phyloP scores from a whole-genome alignment of 2,329 filamentous ascomycete species.

The Catunica adiposa region DNA sequence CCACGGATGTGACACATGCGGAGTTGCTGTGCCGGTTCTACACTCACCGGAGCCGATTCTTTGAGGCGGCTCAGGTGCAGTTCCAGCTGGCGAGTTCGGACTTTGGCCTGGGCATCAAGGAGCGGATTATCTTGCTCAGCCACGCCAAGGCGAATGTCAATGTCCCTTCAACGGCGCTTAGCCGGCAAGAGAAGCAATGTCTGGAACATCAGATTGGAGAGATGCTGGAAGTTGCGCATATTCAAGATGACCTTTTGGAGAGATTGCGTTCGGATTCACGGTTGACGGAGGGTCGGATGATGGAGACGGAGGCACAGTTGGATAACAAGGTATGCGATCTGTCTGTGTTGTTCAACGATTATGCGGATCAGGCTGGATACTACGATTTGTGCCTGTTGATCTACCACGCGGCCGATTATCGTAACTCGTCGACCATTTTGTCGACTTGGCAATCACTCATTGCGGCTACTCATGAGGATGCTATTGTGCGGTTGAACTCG shows the following conservation, averaged over 20 bases:
- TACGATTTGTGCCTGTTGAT: constrained; percentile 87
- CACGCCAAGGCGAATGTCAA: constrained; percentile 85
- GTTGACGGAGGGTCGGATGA: constrained; percentile 44
- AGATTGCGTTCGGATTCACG: constrained; percentile 58
- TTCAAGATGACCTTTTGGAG: constrained; percentile 81
- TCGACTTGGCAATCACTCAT: constrained; percentile 75
- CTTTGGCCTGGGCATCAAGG: constrained; percentile 63
- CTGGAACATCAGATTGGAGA: constrained; percentile 73
- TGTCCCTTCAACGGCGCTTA: constrained; percentile 59
- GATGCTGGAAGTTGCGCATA: constrained; percentile 79
- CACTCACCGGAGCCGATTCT: constrained; percentile 66
- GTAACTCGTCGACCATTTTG: constrained; percentile 68
- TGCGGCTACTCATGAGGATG: constrained; percentile 47
- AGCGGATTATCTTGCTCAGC: constrained; percentile 76
- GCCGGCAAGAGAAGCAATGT: constrained; percentile 66
- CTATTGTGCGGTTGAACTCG: constrained; percentile 23
- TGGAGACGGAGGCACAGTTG: constrained; percentile 48
- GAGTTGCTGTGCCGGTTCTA: constrained; percentile 90
- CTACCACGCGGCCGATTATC: constrained; percentile 80
- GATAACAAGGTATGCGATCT: constrained; percentile 65
- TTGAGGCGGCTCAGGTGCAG: constrained; percentile 77
- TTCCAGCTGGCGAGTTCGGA: constrained; percentile 67
- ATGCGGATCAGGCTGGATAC: constrained; percentile 80
- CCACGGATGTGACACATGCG: constrained; percentile 57
- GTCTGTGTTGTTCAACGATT: constrained; percentile 76